phyloP scores from a whole-genome alignment of 1,139 yeast species.

The Yamadazyma taylorii region DNA sequence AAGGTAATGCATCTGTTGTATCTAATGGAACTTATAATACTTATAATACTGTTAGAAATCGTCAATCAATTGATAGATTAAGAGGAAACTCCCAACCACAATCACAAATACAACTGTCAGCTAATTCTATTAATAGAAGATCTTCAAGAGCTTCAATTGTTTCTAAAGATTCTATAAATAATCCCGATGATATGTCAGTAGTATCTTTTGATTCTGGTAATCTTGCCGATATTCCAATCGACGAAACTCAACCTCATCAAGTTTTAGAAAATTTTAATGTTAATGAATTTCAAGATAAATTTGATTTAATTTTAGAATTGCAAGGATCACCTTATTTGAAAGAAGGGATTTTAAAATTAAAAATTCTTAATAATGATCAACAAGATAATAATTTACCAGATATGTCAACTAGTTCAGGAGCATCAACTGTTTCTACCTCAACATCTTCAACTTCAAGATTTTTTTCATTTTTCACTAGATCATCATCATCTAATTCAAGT shows the following conservation, averaged over 20 bases:
- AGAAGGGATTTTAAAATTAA: conserved; percentile 66
- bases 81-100: conserved; percentile 8
- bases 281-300: conserved; percentile 48
- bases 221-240: conserved; percentile 18
- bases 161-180: conserved; percentile 20
- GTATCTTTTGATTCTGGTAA: conserved; percentile 37
- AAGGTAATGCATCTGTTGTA: conserved; percentile 23
- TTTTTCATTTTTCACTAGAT: conserved; percentile 23
- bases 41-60: conserved; percentile 21
- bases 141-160: conserved; percentile 39
- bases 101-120: too few species aligned
- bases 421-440: conserved; percentile 23
- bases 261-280: conserved; percentile 40
- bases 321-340: conserved; percentile 79
- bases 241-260: conserved; percentile 14
- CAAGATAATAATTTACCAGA: conserved; percentile 30
- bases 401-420: conserved; percentile 21
- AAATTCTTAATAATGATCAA: conserved; percentile 43
- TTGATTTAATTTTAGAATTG: conserved; percentile 61
- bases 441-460: conserved; percentile 21
- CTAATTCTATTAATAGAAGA: conserved; percentile 29
- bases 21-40: conserved; percentile 17
- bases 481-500: conserved; percentile 7
- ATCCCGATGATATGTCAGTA: conserved; percentile 33
- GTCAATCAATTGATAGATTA: conserved; percentile 33